Base-by-base conservation (phyloP, 1,284 basidiomycete genomes). In the Ustilago lituana region DNA sequence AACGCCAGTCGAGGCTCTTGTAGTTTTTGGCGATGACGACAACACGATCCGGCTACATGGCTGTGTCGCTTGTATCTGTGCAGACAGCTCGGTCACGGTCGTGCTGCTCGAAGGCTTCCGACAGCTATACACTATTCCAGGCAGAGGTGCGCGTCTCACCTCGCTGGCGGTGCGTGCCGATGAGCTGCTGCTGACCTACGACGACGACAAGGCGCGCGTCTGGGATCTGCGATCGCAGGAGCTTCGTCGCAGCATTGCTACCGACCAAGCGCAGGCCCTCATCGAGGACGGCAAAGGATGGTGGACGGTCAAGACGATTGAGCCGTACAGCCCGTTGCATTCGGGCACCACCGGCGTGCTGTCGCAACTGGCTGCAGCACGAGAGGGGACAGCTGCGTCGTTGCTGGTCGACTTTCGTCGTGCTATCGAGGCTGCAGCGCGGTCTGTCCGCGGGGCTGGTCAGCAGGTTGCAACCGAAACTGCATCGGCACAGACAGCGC, bases 211-310 rank as follows among this genome's bases (percentile, higher is more conserved):
- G 53, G 91, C 91, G 3, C 85, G 95, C 26, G 83, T 94, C 1
- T 98, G 95, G 93, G 91, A 96, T 78, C 84, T 90, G n/a, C 87
- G 88, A 58, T 90, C 89, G 0, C 87, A 87, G 48, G 93, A 96
- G 78, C 90, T 98, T 73, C 87, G 93, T 84, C 85, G 94, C 35
- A 91, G 92, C 0, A 91, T 92, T 84, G 87, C 86, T 4, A 77
- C 86, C 2, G 89, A 90, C 37, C 93, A 91, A 74, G 91, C 89
- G 0, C 86, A 88, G 47, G 91, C 92, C 47, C 85, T 93, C 59
- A 76, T 95, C 4, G 82, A 81, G 1, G 86, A 90, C 15, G 70
- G 64, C 9, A 71, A 71, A n/a, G 64, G 58, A 3, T 66, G 49
- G 62, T 76, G 58, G 74, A 75, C 48, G 5, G 43, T 58, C 24